These are phyloP conservation scores for Lentinula aciculospora DNA, from an alignment of 768 basidiomycete genomes.

Conservation along the genomic window DNA sequence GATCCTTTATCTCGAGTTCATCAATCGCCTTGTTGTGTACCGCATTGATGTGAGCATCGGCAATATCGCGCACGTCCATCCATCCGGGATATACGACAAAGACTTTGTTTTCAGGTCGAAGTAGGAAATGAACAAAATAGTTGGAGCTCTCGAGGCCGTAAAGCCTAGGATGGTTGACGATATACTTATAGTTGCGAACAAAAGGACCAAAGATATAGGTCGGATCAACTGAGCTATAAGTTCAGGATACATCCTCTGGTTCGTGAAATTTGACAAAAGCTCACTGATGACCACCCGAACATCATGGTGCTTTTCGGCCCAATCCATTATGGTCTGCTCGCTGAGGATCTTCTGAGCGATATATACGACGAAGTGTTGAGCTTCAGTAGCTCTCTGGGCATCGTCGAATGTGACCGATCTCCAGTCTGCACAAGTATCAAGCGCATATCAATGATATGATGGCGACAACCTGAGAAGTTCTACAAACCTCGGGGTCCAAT, in stretches of 20 bases:
- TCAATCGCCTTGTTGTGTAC: constrained; percentile 3
- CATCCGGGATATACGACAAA: constrained; percentile 1
- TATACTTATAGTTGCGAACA: constrained; percentile 6
- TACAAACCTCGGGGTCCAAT: constrained; percentile 4
- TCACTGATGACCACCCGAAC: constrained; percentile 4
- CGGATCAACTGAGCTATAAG: constrained; percentile 1
- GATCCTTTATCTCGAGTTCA: background rate
- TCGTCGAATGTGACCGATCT: constrained; percentile 3
- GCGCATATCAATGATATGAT: background rate
- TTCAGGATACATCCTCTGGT: background rate
- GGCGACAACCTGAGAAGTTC: background rate
- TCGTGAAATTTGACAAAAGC: background rate
- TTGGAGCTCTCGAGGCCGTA: constrained; percentile 6
- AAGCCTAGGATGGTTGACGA: constrained; percentile 1
- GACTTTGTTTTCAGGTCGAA: constrained; percentile 4
- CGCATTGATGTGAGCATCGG: constrained; percentile 5
- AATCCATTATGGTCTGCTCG: constrained; percentile 21
- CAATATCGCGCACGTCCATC: constrained; percentile 8
- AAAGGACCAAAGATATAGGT: constrained; percentile 7
- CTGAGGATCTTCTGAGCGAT: constrained; percentile 19
- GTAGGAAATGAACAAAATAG: constrained; percentile 1
- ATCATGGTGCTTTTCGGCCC: constrained; percentile 17
- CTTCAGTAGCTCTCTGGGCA: background rate
- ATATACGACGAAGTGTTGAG: constrained; percentile 13
- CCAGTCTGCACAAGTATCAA: constrained; percentile 1